phyloP scores from a whole-genome alignment of 2,329 filamentous ascomycete species.

The Colletotrichum neosansevieriae region DNA sequence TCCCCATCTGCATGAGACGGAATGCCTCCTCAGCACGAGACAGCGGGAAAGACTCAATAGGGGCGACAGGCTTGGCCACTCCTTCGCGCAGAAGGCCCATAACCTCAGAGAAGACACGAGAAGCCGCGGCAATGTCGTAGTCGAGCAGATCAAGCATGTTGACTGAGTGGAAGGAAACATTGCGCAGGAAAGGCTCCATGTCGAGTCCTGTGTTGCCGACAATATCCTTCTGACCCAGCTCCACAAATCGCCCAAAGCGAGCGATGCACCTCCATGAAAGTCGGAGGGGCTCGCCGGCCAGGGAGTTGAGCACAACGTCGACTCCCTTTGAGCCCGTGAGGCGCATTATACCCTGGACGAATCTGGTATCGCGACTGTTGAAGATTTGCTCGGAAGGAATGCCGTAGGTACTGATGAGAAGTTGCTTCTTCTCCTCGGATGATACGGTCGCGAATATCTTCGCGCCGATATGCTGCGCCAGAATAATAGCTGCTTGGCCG shows the following conservation, averaged over 20 bases:
- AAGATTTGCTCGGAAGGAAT: constrained; percentile 10
- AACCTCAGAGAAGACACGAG: constrained; percentile 40
- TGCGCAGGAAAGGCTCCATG: constrained; percentile 21
- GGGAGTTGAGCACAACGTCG: constrained; percentile 49
- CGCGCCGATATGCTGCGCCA: neutral
- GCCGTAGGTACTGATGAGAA: neutral
- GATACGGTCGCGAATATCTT: constrained; percentile 47
- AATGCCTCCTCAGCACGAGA: constrained; percentile 50
- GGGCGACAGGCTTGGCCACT: neutral
- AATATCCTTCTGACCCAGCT: constrained; percentile 48
- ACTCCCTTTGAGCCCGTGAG: constrained; percentile 44
- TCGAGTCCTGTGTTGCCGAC: constrained; percentile 45
- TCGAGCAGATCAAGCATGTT: constrained; percentile 34
- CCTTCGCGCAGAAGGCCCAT: constrained; percentile 36
- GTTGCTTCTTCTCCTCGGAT: constrained; percentile 44
- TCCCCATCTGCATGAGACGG: constrained; percentile 56
- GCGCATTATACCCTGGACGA: constrained; percentile 43
- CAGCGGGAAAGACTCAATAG: neutral
- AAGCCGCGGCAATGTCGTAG: constrained; percentile 49
- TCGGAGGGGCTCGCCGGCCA: constrained; percentile 45
- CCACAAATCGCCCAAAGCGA: constrained; percentile 47
- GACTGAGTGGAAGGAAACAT: neutral
- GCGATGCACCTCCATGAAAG: constrained; percentile 3
- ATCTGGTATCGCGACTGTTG: constrained; percentile 41
- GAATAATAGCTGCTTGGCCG: neutral